Percentiles rank a stretch among this genome's conserved stretches.
phyloP scores from a whole-genome alignment of 345 rosid species.

The Gynandropsis gynandra region DNA sequence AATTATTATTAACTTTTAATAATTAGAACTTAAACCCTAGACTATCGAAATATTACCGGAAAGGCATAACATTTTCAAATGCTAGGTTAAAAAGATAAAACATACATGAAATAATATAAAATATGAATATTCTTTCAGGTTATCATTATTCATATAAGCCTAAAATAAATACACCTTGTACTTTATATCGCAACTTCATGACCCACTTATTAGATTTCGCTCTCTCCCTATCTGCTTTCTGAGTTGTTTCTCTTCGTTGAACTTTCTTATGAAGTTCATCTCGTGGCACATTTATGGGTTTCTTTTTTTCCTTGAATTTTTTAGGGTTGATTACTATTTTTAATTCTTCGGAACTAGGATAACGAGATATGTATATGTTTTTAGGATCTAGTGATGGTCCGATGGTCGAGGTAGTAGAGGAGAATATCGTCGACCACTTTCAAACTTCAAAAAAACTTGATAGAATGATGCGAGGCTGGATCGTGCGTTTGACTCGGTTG shows the following conservation, averaged over 20 bases:
- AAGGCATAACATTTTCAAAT: no score
- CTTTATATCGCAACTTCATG: conserved; percentile 10
- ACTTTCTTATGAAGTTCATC: not conserved
- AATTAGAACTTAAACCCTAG: no score
- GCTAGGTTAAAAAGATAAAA: no score
- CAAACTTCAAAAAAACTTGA: conserved; percentile 22
- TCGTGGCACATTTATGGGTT: conserved; percentile 6
- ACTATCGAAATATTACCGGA: no score
- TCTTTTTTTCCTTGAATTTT: not conserved
- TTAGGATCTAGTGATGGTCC: conserved; percentile 40
- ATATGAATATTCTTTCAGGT: no score
- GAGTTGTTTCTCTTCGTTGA: not conserved
- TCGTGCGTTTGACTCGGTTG: no score
- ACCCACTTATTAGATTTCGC: conserved; percentile 2
- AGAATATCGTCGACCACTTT: conserved; percentile 21
- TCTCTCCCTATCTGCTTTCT: not conserved
- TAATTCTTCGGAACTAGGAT: not conserved
- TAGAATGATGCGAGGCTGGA: no score
- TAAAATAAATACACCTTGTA: not conserved
- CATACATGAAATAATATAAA: no score
- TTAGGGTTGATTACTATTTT: not conserved
- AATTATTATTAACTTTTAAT: no score
- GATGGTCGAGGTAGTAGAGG: conserved; percentile 40
- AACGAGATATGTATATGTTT: conserved; percentile 24
- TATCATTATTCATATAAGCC: no score